A percentile compares a stretch with the other conserved stretches of the same genome.
Conservation (phyloP, 768 basidiomycete species). For the Agrocybe pediades region DNA sequence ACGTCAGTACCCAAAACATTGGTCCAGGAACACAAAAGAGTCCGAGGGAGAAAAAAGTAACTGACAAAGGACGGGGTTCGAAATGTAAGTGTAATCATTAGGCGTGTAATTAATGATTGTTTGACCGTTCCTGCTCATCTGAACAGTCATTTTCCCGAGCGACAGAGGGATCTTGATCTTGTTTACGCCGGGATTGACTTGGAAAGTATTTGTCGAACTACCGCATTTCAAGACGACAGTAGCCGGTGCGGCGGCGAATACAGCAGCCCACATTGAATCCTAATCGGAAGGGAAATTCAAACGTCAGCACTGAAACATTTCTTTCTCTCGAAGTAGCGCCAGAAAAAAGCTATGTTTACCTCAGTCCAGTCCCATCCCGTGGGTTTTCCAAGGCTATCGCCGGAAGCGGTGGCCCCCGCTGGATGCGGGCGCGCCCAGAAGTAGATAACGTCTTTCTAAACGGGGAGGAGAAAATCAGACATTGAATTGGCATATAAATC, state of each 20-base stretch:
- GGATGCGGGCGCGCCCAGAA: constrained; percentile 72
- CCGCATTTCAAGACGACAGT: constrained; percentile 54
- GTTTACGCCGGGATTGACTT: constrained; percentile 53
- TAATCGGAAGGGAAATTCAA: constrained; percentile 16
- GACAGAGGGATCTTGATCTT: constrained; percentile 62
- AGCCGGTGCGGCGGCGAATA: constrained; percentile 54
- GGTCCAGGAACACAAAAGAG: neutral
- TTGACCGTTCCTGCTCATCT: constrained; percentile 50
- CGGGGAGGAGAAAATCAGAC: neutral
- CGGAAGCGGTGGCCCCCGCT: constrained; percentile 41
- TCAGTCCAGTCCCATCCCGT: constrained; percentile 51
- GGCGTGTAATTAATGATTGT: constrained; percentile 53
- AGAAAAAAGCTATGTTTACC: constrained; percentile 34
- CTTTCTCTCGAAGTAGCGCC: too few relatives aligned
- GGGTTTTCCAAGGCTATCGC: constrained; percentile 48
- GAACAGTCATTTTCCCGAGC: constrained; percentile 58
- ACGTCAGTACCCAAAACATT: constrained; percentile 11
- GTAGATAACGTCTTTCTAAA: constrained; percentile 47
- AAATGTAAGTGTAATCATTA: constrained; percentile 40
- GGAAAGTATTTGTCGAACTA: constrained; percentile 38
- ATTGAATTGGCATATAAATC: neutral
- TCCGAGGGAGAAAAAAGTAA: neutral
- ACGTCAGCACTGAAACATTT: neutral
- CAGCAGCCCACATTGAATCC: constrained; percentile 69
- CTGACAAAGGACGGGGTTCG: constrained; percentile 39